Conservation (phyloP, 2,329 filamentous ascomycete genomes). For the Diplodia mutila region DNA sequence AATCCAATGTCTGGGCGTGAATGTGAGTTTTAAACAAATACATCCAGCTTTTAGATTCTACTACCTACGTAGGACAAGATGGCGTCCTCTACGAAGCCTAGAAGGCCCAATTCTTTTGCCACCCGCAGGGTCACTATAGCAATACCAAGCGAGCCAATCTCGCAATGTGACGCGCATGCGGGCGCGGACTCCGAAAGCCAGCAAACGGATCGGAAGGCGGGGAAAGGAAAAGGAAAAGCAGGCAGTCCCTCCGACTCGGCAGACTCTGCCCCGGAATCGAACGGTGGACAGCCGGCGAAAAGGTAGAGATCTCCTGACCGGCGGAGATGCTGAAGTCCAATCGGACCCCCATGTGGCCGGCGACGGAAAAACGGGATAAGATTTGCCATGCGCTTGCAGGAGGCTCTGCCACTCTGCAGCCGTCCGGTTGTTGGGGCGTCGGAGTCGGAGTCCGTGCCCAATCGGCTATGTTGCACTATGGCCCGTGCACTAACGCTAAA, state of each 20-base stretch:
- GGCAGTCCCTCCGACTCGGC: neutral
- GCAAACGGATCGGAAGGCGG: neutral
- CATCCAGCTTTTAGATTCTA: too few relatives aligned
- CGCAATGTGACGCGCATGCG: neutral
- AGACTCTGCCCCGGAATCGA: neutral
- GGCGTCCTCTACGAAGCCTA: too few relatives aligned
- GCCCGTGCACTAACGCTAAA: slow-evolving; percentile 3
- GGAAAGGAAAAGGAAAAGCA: neutral
- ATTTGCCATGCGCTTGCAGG: neutral
- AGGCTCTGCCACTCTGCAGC: neutral
- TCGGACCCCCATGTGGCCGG: neutral
- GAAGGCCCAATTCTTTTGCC: too few relatives aligned
- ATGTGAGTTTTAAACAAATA: too few relatives aligned
- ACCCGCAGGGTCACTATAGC: too few relatives aligned
- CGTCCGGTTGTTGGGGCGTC: neutral
- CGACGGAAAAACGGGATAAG: slow-evolving; percentile 1
- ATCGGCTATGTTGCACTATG: slow-evolving; percentile 14
- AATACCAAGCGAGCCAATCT: too few relatives aligned
- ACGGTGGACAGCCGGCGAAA: neutral
- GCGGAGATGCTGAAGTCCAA: neutral
- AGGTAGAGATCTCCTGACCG: neutral
- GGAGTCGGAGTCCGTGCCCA: neutral
- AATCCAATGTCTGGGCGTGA: too few relatives aligned
- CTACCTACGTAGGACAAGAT: too few relatives aligned
- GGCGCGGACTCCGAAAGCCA: neutral